Conservation (phyloP, 176 grass and related monocot species). For the Canna indica region DNA sequence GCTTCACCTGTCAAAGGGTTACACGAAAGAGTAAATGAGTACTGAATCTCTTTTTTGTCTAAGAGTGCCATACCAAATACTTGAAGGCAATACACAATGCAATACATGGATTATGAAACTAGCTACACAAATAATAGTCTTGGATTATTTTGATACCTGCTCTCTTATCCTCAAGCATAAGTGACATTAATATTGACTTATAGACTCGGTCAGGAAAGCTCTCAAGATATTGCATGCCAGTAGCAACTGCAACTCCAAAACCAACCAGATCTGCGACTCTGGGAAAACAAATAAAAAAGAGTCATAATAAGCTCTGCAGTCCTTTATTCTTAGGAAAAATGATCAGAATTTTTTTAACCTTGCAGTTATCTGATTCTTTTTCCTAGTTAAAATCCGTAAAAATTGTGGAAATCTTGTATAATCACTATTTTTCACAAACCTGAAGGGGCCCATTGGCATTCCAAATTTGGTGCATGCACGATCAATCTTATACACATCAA, state of each 20-base stretch:
- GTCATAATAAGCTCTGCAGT: slow-evolving; percentile 4
- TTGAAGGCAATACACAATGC: background rate
- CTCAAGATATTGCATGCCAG: slow-evolving; percentile 92
- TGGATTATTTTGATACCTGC: slow-evolving; percentile 32
- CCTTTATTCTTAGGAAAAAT: background rate
- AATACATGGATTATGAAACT: background rate
- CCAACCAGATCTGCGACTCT: slow-evolving; percentile 91
- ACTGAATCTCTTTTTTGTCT: background rate
- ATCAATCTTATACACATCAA: slow-evolving; percentile 95
- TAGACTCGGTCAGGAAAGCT: slow-evolving; percentile 85
- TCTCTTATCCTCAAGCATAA: slow-evolving; percentile 88
- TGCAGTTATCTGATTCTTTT: background rate
- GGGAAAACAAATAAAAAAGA: slow-evolving; percentile 5
- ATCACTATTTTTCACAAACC: slow-evolving; percentile 29
- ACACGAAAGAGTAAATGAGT: background rate
- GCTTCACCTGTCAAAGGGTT: slow-evolving; percentile 53
- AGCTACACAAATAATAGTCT: background rate
- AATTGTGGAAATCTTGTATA: background rate
- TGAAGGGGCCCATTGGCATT: slow-evolving; percentile 99
- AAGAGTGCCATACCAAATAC: background rate
- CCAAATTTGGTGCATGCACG: slow-evolving; percentile 91
- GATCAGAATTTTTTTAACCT: background rate
- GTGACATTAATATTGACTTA: slow-evolving; percentile 80
- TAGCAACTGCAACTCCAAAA: slow-evolving; percentile 89
- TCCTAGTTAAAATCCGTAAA: background rate